A percentile compares a stretch with the other conserved stretches of the same genome.
Conservation (phyloP, 176 grass and related monocot species). For the Aegilops longissima region DNA sequence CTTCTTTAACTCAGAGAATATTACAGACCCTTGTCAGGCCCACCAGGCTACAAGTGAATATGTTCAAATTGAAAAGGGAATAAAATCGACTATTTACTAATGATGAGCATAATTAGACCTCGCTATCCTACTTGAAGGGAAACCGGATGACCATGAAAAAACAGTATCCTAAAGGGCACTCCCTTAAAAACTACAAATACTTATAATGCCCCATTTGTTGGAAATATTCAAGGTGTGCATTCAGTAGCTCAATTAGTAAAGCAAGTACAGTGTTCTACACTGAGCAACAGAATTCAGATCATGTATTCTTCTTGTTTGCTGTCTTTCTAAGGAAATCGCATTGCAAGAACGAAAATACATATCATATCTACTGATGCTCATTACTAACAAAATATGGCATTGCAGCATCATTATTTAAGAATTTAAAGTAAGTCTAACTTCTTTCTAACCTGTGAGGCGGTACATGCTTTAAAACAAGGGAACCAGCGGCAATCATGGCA, state of each 20-base stretch:
- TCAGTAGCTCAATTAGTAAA: background rate
- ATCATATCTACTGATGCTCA: background rate
- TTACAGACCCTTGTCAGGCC: background rate
- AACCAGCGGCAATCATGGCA: constrained; percentile 95
- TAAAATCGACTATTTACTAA: background rate
- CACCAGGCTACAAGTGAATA: background rate
- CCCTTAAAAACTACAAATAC: background rate
- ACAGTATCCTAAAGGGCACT: background rate
- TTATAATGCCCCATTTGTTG: background rate
- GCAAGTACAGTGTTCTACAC: background rate
- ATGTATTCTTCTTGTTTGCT: background rate
- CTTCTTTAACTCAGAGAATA: background rate
- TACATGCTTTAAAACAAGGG: constrained; percentile 92
- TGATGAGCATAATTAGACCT: background rate
- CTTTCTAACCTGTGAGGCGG: constrained; percentile 86
- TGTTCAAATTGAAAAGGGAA: background rate
- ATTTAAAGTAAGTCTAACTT: background rate
- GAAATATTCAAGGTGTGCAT: background rate
- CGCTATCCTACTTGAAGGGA: background rate
- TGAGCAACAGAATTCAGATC: background rate
- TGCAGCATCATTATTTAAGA: background rate
- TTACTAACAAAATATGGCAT: background rate
- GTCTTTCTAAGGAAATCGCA: background rate
- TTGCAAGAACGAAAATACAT: background rate
- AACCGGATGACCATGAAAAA: background rate